Evolutionary conservation across 2,329 filamentous ascomycete species (phyloP), one percentile per base, ranked within the genome.

Genomic region (Calonectria montana): DNA sequence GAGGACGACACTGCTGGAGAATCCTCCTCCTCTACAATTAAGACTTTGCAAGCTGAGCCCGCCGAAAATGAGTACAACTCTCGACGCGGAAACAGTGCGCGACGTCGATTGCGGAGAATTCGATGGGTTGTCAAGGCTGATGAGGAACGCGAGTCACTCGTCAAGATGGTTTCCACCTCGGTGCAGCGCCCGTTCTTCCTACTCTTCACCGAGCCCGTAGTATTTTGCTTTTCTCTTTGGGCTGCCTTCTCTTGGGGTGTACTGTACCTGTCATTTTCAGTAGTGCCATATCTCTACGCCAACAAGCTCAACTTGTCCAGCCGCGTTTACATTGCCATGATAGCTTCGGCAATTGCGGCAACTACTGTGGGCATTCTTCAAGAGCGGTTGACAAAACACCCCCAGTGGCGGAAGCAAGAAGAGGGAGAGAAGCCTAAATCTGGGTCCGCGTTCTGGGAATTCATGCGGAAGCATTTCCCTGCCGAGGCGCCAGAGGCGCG

Each of bases 191-290:
- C 95, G 0, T 97, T 98, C 81, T 91, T 92, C 78, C 88, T 96
- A 1, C 89, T 96, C 18, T 84, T 92, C 75, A 95, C 93, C 0
- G 94, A 96, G 76, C 92, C 93, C 0, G 92, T 95, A 12, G 93
- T 96, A 16, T 95, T 95, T 83, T 95, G 91, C 85, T 98, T 98
- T 85, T 95, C 93, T 0, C 87, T 97, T 0, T 98, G 96, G 96
- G 93, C 95, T 1, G 89, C 94, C 0, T 98, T 98, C 82, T 92
- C 92, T 23, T 98, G 96, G 96, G 95, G 93, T 0, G 90, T 97
- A 0, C 89, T 98, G 0, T 98, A 98, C 82, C 86, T 98, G 21
- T 94, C 93, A 15, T 96, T 98, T 76, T 91, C 91, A 16, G 93
- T 94, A 1, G 90, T 98, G 6, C 94, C 95, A 0, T 88, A 97